phyloP scores from a whole-genome alignment of 177 flowering plant genomes.

The Tripterygium wilfordii region DNA sequence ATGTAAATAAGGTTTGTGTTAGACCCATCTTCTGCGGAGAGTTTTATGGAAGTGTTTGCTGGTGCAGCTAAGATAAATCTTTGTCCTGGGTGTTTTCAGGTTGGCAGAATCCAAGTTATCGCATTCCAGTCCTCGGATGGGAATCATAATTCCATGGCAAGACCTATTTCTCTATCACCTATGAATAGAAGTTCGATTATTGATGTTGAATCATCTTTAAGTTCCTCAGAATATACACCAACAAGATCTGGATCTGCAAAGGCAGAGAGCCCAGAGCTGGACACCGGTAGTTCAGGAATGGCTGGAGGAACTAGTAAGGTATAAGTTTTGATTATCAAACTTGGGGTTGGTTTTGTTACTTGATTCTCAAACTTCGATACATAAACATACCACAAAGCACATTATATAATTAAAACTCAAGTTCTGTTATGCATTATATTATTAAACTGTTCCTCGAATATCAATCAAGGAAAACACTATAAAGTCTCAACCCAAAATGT shows the following conservation, averaged over 20 bases:
- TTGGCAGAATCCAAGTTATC: constrained; percentile 94
- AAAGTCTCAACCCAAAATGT: too few species aligned
- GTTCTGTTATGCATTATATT: too few species aligned
- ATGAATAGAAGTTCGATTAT: constrained; percentile 43
- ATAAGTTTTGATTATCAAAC: constrained; percentile 3
- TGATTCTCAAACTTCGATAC: too few species aligned
- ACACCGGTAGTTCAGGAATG: constrained; percentile 67
- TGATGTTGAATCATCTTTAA: constrained; percentile 67
- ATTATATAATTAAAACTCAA: too few species aligned
- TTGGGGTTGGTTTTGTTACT: not conserved
- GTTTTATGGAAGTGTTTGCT: constrained; percentile 1
- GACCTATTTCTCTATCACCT: constrained; percentile 49
- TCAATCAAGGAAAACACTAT: too few species aligned
- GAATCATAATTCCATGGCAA: constrained; percentile 45
- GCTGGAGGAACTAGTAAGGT: constrained; percentile 43
- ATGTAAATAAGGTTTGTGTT: constrained; percentile 68
- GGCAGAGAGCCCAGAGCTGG: constrained; percentile 46
- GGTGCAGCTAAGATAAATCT: not conserved
- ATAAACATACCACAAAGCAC: too few species aligned
- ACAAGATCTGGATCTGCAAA: constrained; percentile 31
- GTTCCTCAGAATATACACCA: constrained; percentile 43
- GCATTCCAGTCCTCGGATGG: constrained; percentile 98
- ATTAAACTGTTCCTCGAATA: too few species aligned
- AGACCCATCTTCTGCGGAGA: not conserved
- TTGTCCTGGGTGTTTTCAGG: constrained; percentile 33